phyloP scores from a whole-genome alignment of 2,329 filamentous ascomycete species.

The Shiraia bambusicola region DNA sequence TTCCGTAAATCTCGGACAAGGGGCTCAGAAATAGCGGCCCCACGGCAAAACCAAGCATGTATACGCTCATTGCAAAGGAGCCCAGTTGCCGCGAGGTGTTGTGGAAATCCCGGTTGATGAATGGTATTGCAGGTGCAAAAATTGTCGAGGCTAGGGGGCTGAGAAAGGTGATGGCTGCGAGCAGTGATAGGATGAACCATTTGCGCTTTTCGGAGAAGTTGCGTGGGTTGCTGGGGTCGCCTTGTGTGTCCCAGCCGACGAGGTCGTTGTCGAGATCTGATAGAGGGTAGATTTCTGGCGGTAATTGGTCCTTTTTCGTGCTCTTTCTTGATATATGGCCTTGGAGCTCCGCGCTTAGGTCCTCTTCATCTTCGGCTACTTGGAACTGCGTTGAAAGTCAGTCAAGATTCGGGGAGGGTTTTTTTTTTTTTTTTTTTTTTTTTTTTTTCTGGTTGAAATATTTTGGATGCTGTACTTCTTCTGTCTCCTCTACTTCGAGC shows the following conservation, averaged over 20 bases:
- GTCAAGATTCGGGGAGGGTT: no score
- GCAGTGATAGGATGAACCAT: slow-evolving; percentile 28
- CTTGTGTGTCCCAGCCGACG: slow-evolving; percentile 41
- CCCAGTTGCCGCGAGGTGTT: slow-evolving; percentile 35
- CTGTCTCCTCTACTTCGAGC: slow-evolving; percentile 9
- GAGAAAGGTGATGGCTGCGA: slow-evolving; percentile 37
- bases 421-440: no score
- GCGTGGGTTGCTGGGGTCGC: slow-evolving; percentile 37
- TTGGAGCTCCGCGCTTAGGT: slow-evolving; percentile 30
- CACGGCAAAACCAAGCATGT: slow-evolving; percentile 38
- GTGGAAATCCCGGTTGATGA: slow-evolving; percentile 34
- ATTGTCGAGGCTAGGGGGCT: slow-evolving; percentile 42
- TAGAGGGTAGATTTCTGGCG: slow-evolving; percentile 32
- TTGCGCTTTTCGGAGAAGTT: slow-evolving; percentile 34
- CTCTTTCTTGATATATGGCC: slow-evolving; percentile 36
- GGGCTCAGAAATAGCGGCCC: slow-evolving; percentile 39
- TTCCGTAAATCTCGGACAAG: slow-evolving; percentile 40
- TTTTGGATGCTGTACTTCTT: slow-evolving; percentile 8
- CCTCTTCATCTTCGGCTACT: slow-evolving; percentile 12
- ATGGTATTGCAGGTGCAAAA: slow-evolving; percentile 37
- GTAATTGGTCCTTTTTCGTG: slow-evolving; percentile 28
- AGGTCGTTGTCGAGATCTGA: slow-evolving; percentile 38
- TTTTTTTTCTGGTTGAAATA: no score
- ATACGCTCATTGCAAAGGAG: slow-evolving; percentile 39
- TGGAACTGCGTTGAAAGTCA: slow-evolving; percentile 6